Evolutionary conservation across 23 red algal genomes (phyloP), one percentile per base, ranked within the genome.

Genomic region (Gracilaria gracilis): DNA sequence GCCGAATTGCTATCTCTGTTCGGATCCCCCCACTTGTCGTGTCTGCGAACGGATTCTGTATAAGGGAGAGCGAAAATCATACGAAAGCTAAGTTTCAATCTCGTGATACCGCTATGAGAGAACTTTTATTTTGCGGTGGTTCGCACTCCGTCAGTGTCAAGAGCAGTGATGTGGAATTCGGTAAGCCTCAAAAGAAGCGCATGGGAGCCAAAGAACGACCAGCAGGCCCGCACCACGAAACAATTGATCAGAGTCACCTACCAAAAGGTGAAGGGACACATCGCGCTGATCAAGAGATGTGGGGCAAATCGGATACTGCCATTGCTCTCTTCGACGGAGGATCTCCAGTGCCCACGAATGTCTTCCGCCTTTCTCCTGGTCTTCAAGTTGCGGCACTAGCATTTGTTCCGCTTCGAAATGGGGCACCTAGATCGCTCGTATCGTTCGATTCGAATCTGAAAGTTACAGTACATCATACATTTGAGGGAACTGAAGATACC

Each of bases 1-100:
- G 69, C 27, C 54, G 36, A 20, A 88, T 94, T 29, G 92, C 82
- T 9, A 44, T 94, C 31, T 69, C 75, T 0, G 75, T 94, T 11
- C 49, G 71, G 13, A 50, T 90, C 53, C 73, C 73, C 17, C 49
- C 87, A 29, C 57, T 80, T 31, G 36, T 66, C 20, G 24, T 23
- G 2, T 77, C 72, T 14, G 27, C 72, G 46, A 48, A 25, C 20
- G 40, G 15, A 33, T 11, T 50, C 34, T 7, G 31, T 51, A 2
- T 53, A 2, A 40, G 53, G 51, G 19, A 32, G 8, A 40, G 9
- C 46, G n/a, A 21, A 51, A 79, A 33, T 19, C 6, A 13, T 23
- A 36, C 3, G 9, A 55, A 25, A 0, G 9, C 25, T 19, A 40
- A 36, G 31, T 27, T 16, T 36, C 32, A 79, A 34, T 29, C 46